Percentiles rank a stretch among this genome's conserved stretches.
Evolutionary conservation across 371 early-diverging fungal genomes (phyloP).

Genomic region (Smittium mucronatum): DNA sequence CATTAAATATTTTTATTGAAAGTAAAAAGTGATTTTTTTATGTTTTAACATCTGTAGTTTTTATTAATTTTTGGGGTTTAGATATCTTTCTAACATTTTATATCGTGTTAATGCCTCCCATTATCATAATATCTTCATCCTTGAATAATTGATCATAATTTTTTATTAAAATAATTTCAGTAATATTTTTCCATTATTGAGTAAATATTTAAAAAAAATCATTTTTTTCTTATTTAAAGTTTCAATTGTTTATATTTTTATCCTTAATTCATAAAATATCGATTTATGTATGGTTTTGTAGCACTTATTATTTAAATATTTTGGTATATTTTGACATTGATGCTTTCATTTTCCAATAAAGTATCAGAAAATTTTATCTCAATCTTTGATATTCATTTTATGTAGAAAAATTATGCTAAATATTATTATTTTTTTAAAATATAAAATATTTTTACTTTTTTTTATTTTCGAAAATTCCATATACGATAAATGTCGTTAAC

Average conservation of each 20-base stretch:
- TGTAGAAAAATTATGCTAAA: background rate
- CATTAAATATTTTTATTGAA: background rate
- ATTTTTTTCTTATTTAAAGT: background rate
- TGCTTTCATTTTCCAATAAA: background rate
- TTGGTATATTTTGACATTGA: background rate
- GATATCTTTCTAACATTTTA: background rate
- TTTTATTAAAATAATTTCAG: background rate
- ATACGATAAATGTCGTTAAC: background rate
- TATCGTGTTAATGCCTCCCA: background rate
- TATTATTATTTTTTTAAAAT: background rate
- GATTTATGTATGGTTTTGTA: background rate
- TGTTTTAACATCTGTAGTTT: background rate
- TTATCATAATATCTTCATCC: background rate
- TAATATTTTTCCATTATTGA: background rate
- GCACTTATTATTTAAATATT: background rate
- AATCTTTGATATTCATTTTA: slow-evolving; percentile 3
- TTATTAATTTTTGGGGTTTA: background rate
- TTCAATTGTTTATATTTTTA: background rate
- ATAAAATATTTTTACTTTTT: background rate
- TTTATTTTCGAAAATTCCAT: background rate
- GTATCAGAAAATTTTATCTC: background rate
- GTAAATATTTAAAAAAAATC: background rate
- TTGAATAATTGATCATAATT: background rate
- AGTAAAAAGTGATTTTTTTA: background rate
- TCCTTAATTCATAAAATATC: background rate